These are phyloP conservation scores for Cladosporium austrohemisphaericum DNA, from an alignment of 2,329 filamentous ascomycete genomes.

Conservation along the genomic window DNA sequence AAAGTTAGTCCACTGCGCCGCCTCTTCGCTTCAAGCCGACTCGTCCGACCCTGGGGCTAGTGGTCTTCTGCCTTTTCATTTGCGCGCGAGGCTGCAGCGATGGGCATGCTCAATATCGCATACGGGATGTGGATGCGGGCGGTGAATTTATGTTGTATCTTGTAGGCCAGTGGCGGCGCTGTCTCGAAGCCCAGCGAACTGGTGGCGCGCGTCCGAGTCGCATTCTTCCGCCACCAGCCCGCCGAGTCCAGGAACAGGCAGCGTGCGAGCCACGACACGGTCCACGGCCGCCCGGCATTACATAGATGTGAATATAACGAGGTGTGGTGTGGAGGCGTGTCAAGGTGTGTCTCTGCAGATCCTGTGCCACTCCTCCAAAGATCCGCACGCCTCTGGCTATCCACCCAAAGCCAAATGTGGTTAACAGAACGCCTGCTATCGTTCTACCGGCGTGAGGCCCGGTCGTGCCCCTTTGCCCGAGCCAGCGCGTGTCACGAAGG, in stretches of 20 bases:
- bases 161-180: too few species aligned
- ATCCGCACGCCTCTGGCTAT: conserved; percentile 6
- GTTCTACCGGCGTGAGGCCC: conserved; percentile 6
- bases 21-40: conserved; percentile 1
- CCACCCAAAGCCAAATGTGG: conserved; percentile 6
- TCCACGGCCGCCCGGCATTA: conserved; percentile 1
- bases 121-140: conserved; percentile 10
- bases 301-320: conserved; percentile 16
- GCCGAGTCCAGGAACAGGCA: neutral
- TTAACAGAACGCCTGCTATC: conserved; percentile 13
- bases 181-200: too few species aligned
- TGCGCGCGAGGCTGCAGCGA: conserved; percentile 6
- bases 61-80: neutral
- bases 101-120: conserved; percentile 3
- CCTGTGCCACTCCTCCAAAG: conserved; percentile 5
- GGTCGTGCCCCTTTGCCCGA: conserved; percentile 6
- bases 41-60: neutral
- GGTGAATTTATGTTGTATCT: conserved; percentile 5
- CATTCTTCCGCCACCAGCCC: conserved; percentile 1
- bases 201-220: conserved; percentile 12
- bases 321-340: conserved; percentile 3
- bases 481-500: conserved; percentile 1
- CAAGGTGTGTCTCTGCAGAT: conserved; percentile 12
- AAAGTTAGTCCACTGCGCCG: too few species aligned
- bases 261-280: neutral